Conservation (phyloP, 1,284 basidiomycete species). For the Tylopilus sp. region DNA sequence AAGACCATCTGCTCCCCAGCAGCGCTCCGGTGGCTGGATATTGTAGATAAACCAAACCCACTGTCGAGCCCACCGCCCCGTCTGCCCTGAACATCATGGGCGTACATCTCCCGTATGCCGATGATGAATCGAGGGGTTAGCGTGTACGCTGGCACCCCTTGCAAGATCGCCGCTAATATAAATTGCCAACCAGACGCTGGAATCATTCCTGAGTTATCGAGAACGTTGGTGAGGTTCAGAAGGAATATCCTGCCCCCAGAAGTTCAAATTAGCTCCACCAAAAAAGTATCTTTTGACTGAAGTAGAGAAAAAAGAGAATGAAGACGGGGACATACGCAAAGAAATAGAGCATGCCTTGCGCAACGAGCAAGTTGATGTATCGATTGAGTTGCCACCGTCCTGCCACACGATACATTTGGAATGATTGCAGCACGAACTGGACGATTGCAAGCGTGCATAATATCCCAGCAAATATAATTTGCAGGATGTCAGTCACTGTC, state of each 20-base stretch:
- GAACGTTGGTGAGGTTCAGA: not conserved
- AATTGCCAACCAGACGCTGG: not conserved
- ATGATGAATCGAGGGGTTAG: not conserved
- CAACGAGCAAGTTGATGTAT: not conserved
- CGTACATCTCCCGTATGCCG: not conserved
- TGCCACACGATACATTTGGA: not conserved
- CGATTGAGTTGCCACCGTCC: not conserved
- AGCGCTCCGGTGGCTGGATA: not conserved
- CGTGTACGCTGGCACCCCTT: not conserved
- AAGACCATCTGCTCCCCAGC: not conserved
- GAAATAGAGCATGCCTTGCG: not conserved
- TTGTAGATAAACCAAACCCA: not conserved
- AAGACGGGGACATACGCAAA: not conserved
- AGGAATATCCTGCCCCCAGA: not conserved
- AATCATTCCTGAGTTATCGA: not conserved
- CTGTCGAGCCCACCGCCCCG: not conserved
- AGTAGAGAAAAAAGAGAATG: too few relatives aligned
- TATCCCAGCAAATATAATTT: not conserved
- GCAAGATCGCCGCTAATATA: not conserved
- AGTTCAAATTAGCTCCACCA: not conserved
- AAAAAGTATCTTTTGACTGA: too few relatives aligned
- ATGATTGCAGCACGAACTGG: not conserved
- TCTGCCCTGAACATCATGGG: not conserved
- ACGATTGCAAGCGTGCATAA: not conserved
- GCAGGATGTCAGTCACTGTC: not conserved